Conservation (phyloP, 768 basidiomycete genomes). For the Termitomyces sp. region DNA sequence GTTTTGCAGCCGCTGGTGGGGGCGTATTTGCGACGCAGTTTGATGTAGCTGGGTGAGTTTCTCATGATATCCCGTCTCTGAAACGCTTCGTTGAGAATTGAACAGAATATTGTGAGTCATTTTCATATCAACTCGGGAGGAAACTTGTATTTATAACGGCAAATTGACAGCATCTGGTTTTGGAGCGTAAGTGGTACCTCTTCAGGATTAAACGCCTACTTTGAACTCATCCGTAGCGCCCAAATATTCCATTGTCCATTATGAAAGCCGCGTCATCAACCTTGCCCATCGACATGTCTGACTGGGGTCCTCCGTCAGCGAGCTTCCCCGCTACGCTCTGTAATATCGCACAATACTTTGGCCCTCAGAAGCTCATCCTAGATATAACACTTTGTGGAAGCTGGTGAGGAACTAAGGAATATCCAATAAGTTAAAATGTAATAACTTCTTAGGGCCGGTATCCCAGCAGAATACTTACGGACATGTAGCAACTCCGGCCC, state of each 20-base stretch:
- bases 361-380: conserved; percentile 41
- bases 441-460: conserved; percentile 33
- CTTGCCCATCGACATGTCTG: conserved; percentile 27
- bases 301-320: conserved; percentile 39
- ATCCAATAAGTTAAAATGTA: background rate
- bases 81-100: background rate
- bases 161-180: conserved; percentile 34
- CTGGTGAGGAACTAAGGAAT: conserved; percentile 21
- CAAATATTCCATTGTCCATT: conserved; percentile 31
- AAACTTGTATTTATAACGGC: background rate
- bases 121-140: background rate
- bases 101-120: conserved; percentile 21
- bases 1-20: conserved; percentile 64
- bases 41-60: conserved; percentile 34
- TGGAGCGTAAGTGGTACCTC: conserved; percentile 31
- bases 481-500: conserved; percentile 29
- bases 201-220: background rate
- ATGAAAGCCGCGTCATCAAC: conserved; percentile 16
- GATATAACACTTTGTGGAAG: conserved; percentile 50
- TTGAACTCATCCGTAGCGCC: conserved; percentile 25
- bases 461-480: conserved; percentile 29
- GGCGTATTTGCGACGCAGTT: conserved; percentile 77
- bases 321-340: conserved; percentile 33
- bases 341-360: conserved; percentile 35
- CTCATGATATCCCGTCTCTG: background rate